Evolutionary conservation across 495 filamentous ascomycete species (phyloP), one percentile per base, ranked within the genome.

Genomic region (Hyphodiscus hymeniophilus): DNA sequence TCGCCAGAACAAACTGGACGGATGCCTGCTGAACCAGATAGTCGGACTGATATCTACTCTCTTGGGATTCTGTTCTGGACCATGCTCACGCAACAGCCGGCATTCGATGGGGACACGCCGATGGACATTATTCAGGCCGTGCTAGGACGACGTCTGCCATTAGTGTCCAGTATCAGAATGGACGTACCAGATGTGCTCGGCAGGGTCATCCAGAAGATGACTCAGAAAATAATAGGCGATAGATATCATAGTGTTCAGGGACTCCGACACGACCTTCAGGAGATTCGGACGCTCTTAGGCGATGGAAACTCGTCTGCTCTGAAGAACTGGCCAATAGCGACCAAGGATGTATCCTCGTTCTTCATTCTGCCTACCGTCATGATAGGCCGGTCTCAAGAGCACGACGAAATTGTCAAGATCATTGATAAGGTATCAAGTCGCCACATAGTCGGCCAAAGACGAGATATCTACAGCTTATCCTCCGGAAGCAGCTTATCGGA

Each of bases 1-100:
- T 88, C 86, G 35, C 87, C 89, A 0, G 89, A 95, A 55, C 89
- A 94, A 69, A 95, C 89, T 12, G 89, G 89, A 20, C 80, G 89
- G 13, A 82, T 94, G 76, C 84, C 87, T 2, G 87, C 84, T 15
- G 87, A 92, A 57, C 89, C 89, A 1, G 89, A 95, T 65, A 85
- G 79, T 46, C 76, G 89, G 38, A 94, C 89, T 8, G 89, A 94
- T 64, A 89, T 94, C 28, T 95, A 94, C 61, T 86, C 85, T 2
- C 70, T 94, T 2, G 89, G 89, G 11, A 75, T 94, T 44, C 63
- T 94, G 4, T 91, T 94, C 60, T 95, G 85, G 82, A 85, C 74
- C 20, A 79, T 94, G 66, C 68, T 95, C 36, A 83, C 83, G 13
- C 85, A 86, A 20, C 79, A 82, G 55, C 71, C 82, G 3, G 80